Base-by-base conservation (phyloP, 768 basidiomycete species). In the Amanita exitialis region DNA sequence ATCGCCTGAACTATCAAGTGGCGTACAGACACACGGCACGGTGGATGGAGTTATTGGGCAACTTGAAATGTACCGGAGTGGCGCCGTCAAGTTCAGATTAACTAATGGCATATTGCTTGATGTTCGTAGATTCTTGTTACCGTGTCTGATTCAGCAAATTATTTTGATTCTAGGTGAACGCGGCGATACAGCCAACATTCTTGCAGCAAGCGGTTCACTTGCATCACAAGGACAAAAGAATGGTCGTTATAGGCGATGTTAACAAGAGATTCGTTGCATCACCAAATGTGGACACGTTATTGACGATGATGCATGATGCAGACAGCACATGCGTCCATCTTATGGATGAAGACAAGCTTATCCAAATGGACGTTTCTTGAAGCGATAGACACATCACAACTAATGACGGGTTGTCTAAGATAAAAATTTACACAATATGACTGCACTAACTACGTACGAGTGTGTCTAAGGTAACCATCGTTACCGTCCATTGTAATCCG, bases 161-260 rank as follows among this genome's bases (percentile, higher is more conserved):
- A 16, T 23, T 6, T 46, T 35, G 25, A 48, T 42, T 39, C 32
- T 59, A 90, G 92, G 83, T 95, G 28, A 80, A 77, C 15, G 80
- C 86, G 8, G 89, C 84, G 6, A 90, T 88, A 1, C 86, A 85
- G 50, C 81, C 90, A 1, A 86, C 90, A 0, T 95, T 95, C 64
- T 75, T 94, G 2, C 90, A 94, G 62, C 90, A 95, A 51, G 86
- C 87, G 5, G 83, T 89, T 16, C 75, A 83, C 57, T 61, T 95
- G 25, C 83, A 95, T 62, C 59, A 67, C 47, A 66, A 66, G 35
- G 67, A 72, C 16, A 85, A 84, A 58, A 71, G 70, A 21, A 66
- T 91, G 18, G 74, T 73, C 34, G 80, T 93, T 3, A 70, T 96
- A 0, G 93, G 92, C n/a, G 85, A 92, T 62, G 78, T 95, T 44